Evolutionary conservation across 352 stramenopile species (phyloP), one percentile per base, ranked within the genome.

Genomic region (Globisporangium mamillatum): DNA sequence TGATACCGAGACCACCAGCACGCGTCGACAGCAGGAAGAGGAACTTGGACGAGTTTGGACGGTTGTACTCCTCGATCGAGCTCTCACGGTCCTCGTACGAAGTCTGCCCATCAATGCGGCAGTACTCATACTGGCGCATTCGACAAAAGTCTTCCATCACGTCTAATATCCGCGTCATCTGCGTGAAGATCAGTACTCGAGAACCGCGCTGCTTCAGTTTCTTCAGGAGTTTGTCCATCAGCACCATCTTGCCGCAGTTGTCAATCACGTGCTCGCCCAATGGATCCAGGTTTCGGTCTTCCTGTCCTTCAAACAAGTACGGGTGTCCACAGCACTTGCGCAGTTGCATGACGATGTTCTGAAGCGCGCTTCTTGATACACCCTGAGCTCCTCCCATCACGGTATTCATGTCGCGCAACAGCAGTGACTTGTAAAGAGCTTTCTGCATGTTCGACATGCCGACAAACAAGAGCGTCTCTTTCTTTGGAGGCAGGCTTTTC

Each of bases 1-100:
- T 99, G 75, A 99, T 99, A 66, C 97, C 97, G n/a, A 99, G 84
- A 59, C 97, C 97, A 68, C 97, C 98, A 22, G 94, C 96, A 25
- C 96, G 88, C 20, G 98, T 99, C n/a, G 92, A 99, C 57, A 99
- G 86, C 41, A 99, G 73, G 68, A 99, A 99, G 36, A 99, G 73
- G 72, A 99, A 99, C 80, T 99, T 98, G 32, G 87, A 92, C 55
- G 94, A 99, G 69, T 98, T 91, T 4, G 90, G 90, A 18, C 82
- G 84, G 81, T 99, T 99, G 86, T 99, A 99, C 75, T 91, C 84
- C 38, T 96, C 88, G 64, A 96, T 96, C 20, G 86, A 93, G 57
- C 67, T 84, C 69, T 96, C 86, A 14, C 88, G 88, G 41, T 94
- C 86, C 62, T 96, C 86, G 66, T 93, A 94, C 58, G 86, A 92